Conservation (phyloP, 345 rosid species). For the Murraya koenigii region DNA sequence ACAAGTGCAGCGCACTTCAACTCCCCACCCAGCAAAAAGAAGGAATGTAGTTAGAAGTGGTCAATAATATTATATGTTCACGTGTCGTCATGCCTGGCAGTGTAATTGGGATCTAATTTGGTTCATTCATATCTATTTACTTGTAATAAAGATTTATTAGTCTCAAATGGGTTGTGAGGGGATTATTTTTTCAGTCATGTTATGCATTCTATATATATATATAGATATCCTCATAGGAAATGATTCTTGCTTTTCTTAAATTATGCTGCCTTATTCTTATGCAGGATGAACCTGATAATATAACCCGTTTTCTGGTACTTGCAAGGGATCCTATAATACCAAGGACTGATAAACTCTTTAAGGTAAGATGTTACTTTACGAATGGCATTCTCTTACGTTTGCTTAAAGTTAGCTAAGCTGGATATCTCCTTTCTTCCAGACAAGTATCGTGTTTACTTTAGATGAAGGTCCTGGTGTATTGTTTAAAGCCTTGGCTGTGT, state of each 20-base stretch:
- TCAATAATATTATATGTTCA: not conserved
- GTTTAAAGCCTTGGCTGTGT: constrained; percentile 57
- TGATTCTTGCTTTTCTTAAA: constrained; percentile 9
- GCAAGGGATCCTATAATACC: constrained; percentile 62
- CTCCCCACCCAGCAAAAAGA: not conserved
- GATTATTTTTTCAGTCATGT: too few species aligned
- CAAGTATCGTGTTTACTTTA: constrained; percentile 52
- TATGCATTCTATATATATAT: too few species aligned
- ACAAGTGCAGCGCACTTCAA: not conserved
- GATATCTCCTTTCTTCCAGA: constrained; percentile 26
- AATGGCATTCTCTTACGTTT: not conserved
- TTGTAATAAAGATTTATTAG: not conserved
- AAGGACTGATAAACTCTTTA: constrained; percentile 35
- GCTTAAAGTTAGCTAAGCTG: not conserved
- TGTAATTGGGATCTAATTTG: not conserved
- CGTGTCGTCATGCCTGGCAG: not conserved
- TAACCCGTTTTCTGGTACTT: constrained; percentile 51
- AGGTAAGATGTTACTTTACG: constrained; percentile 19
- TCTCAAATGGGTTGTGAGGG: too few species aligned
- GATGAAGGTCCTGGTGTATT: constrained; percentile 56
- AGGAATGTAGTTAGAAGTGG: not conserved
- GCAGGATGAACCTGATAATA: constrained; percentile 36
- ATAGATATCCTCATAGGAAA: not conserved
- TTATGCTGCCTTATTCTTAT: not conserved
- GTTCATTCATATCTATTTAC: not conserved